Evolutionary conservation across 1,284 basidiomycete genomes (phyloP).

Genomic region (Exobasidium cylindrosporum): DNA sequence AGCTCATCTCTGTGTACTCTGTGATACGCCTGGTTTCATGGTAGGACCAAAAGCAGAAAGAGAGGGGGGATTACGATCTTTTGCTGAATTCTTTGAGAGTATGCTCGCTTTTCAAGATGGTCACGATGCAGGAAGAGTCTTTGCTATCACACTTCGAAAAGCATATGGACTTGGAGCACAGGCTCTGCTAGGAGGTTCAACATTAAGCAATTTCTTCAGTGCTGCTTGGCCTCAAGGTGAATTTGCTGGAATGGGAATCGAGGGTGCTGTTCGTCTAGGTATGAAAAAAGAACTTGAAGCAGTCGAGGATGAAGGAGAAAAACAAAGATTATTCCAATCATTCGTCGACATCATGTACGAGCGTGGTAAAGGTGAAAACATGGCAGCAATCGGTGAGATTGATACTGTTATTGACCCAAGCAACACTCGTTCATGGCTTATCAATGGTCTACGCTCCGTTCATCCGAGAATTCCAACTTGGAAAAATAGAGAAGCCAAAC

Average conservation of each 20-base stretch:
- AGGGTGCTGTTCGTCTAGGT: constrained; percentile 32
- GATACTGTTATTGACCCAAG: constrained; percentile 39
- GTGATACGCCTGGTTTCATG: constrained; percentile 44
- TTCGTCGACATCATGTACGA: constrained; percentile 28
- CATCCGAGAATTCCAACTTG: constrained; percentile 14
- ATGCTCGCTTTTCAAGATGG: constrained; percentile 20
- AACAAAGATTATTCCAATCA: constrained; percentile 17
- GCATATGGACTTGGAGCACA: constrained; percentile 38
- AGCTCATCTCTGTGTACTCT: constrained; percentile 26
- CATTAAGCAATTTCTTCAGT: constrained; percentile 25
- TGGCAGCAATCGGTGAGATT: constrained; percentile 31
- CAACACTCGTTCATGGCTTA: constrained; percentile 33
- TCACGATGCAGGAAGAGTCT: constrained; percentile 22
- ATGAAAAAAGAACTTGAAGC: constrained; percentile 32
- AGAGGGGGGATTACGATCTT: constrained; percentile 27
- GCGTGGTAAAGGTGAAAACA: constrained; percentile 27
- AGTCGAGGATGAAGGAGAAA: constrained; percentile 21
- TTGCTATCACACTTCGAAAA: constrained; percentile 22
- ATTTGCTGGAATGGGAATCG: constrained; percentile 31
- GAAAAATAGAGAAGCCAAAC: background rate
- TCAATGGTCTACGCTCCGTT: constrained; percentile 15
- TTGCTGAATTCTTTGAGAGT: constrained; percentile 36
- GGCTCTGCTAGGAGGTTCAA: constrained; percentile 33
- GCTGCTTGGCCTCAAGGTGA: constrained; percentile 29
- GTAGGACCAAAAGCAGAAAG: constrained; percentile 29